Evolutionary conservation across 2,329 filamentous ascomycete species (phyloP).

Genomic region (Aspergillus viridinutans): DNA sequence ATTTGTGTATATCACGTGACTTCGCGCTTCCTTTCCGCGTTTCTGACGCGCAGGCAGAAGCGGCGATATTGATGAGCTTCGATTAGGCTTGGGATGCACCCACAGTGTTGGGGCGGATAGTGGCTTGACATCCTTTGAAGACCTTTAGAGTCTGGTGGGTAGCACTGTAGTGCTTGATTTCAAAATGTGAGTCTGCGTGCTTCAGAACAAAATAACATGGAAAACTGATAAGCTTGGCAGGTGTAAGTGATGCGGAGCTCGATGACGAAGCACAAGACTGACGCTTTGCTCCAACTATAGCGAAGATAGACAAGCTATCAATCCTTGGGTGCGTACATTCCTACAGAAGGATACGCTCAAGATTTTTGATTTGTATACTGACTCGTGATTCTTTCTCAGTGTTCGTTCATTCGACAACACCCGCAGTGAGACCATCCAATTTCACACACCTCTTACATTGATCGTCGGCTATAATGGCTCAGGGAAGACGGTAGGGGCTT

Average conservation of each 20-base stretch:
- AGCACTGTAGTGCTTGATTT: background rate
- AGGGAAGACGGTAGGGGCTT: slow-evolving; percentile 72
- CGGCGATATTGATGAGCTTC: background rate
- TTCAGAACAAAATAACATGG: background rate
- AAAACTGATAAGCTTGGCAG: slow-evolving; percentile 18
- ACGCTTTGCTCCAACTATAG: slow-evolving; percentile 38
- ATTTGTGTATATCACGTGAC: slow-evolving; percentile 8
- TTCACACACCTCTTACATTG: slow-evolving; percentile 84
- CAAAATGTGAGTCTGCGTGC: slow-evolving; percentile 6
- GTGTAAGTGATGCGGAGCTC: slow-evolving; percentile 26
- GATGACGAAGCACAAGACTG: background rate
- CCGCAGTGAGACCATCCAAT: slow-evolving; percentile 73
- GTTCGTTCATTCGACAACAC: slow-evolving; percentile 81
- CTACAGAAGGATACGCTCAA: background rate
- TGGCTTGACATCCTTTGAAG: background rate
- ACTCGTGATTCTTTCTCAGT: slow-evolving; percentile 33
- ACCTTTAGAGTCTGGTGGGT: background rate
- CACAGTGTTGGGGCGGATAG: background rate
- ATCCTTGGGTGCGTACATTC: slow-evolving; percentile 61
- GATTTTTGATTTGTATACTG: background rate
- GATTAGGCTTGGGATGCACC: background rate
- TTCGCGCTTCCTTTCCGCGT: slow-evolving; percentile 17
- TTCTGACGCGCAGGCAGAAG: slow-evolving; percentile 14
- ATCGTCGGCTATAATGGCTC: slow-evolving; percentile 98
- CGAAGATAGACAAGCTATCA: slow-evolving; percentile 83